Evolutionary conservation across 331 rosid species (phyloP), one percentile per base, ranked within the genome.

Genomic region (Rosa hybrid): DNA sequence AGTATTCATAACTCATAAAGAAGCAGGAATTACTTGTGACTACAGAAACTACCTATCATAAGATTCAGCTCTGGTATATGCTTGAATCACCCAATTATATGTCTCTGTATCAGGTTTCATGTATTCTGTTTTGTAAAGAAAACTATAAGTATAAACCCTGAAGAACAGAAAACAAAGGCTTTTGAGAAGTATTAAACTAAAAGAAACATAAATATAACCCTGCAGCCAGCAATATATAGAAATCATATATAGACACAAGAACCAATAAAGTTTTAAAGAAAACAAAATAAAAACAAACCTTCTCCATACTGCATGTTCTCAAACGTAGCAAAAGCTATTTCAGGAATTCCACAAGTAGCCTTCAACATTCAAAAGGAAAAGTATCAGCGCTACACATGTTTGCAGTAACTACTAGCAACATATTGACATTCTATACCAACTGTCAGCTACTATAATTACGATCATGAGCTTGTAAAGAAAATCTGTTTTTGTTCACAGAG

Each of bases 231-330:
- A 60, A 14, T 16, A 27, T 42, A 59, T 64, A 8, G 67, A 34
- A 72, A 54, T 13, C 78, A 82, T 79, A 81, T 48, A 23, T 42
- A 51, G 41, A 74, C 63, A 80, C 12, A 83, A 75, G 49, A 69
- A 77, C 60, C 77, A 75, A 82, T 59, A 53, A 80, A 75, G 81
- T 63, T 64, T 74, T 38, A 72, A 25, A 78, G 54, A 56, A 46
- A 63, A 76, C 80, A 12, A 16, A 14, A 82, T 73, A 14, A 42
- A 8, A 25, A 76, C 45, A 11, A 81, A 92, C 98, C 99, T 93
- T 91, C 99, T 83, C 99, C 99, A 80, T 91, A 95, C 84, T 89
- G 88, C 99, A 95, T 95, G 92, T 95, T 91, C 89, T 95, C 98
- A 89, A 90, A 95, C 63, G 99, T 95, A 63, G 99, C 76, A 74